Percentiles rank a stretch among this genome's conserved stretches.
Evolutionary conservation across 306 rosid genomes (phyloP).

Genomic region (Vigna angularis): DNA sequence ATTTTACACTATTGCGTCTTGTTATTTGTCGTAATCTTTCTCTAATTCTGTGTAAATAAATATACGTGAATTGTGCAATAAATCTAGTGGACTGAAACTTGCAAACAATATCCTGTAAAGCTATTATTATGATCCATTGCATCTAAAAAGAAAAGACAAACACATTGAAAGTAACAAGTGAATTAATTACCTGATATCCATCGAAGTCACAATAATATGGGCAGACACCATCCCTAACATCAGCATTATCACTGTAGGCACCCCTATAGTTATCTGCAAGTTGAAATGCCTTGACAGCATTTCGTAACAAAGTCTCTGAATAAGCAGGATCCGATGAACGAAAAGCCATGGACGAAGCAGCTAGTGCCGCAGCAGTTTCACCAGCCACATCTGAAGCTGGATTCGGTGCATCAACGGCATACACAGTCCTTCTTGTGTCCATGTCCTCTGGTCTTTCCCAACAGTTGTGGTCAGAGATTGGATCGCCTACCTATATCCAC

Average conservation of each 20-base stretch:
- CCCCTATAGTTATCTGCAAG: conserved; percentile 75
- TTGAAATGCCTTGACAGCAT: conserved; percentile 70
- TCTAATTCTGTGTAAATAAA: no score
- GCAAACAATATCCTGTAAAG: background rate
- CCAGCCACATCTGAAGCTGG: conserved; percentile 88
- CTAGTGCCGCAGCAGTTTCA: conserved; percentile 80
- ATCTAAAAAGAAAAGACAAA: conserved; percentile 3
- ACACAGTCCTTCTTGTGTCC: conserved; percentile 83
- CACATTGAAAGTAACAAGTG: conserved; percentile 16
- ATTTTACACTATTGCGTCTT: background rate
- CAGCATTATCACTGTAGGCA: conserved; percentile 80
- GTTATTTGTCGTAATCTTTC: no score
- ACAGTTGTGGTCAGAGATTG: conserved; percentile 68
- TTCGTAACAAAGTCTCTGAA: conserved; percentile 64
- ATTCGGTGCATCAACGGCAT: conserved; percentile 82
- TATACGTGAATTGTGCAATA: background rate
- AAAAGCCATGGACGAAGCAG: conserved; percentile 77
- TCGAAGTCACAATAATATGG: conserved; percentile 83
- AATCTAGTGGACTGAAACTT: conserved; percentile 4
- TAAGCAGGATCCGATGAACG: conserved; percentile 68
- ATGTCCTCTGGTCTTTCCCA: conserved; percentile 97
- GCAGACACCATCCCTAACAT: conserved; percentile 73
- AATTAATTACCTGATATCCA: conserved; percentile 74
- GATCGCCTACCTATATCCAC: conserved; percentile 74
- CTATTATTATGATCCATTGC: background rate